Conservation (phyloP, 768 basidiomycete genomes). For the Mycena galopus region DNA sequence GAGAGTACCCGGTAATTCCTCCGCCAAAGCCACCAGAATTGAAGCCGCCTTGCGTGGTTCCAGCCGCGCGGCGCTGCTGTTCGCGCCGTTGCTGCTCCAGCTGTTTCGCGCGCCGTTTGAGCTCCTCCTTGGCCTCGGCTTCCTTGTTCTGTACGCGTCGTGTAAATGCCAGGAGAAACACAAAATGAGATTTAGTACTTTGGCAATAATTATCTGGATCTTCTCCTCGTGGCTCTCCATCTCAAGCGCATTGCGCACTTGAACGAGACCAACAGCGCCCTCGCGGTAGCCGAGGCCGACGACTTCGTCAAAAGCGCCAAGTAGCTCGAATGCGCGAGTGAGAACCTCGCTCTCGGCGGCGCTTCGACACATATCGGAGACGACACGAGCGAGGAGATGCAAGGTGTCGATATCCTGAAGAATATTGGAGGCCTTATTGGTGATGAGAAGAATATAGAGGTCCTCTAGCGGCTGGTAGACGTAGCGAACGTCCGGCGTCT, state of each 20-base stretch:
- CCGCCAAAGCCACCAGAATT: constrained; percentile 75
- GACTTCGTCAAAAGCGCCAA: constrained; percentile 97
- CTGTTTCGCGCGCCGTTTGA: constrained; percentile 97
- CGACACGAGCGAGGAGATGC: constrained; percentile 93
- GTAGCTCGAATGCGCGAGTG: constrained; percentile 91
- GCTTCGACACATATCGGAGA: constrained; percentile 90
- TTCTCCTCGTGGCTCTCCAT: constrained; percentile 95
- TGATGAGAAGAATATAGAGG: constrained; percentile 96
- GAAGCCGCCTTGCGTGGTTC: constrained; percentile 57
- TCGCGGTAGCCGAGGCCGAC: constrained; percentile 91
- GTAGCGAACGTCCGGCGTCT: constrained; percentile 94
- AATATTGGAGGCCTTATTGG: constrained; percentile 99
- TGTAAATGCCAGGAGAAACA: constrained; percentile 12
- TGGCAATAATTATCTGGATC: constrained; percentile 98
- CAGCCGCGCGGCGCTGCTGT: constrained; percentile 83
- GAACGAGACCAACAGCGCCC: constrained; percentile 77
- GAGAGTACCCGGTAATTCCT: constrained; percentile 76
- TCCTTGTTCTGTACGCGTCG: constrained; percentile 85
- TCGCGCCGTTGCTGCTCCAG: constrained; percentile 98
- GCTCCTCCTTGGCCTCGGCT: constrained; percentile 98
- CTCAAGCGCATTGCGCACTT: constrained; percentile 83
- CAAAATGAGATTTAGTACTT: constrained; percentile 58
- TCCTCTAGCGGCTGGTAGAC: constrained; percentile 98
- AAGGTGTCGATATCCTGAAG: constrained; percentile 98
- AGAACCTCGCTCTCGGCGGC: constrained; percentile 92